Percentiles rank a stretch among this genome's conserved stretches.
Conservation (phyloP, 495 filamentous ascomycete genomes). For the Venustampulla echinocandica region DNA sequence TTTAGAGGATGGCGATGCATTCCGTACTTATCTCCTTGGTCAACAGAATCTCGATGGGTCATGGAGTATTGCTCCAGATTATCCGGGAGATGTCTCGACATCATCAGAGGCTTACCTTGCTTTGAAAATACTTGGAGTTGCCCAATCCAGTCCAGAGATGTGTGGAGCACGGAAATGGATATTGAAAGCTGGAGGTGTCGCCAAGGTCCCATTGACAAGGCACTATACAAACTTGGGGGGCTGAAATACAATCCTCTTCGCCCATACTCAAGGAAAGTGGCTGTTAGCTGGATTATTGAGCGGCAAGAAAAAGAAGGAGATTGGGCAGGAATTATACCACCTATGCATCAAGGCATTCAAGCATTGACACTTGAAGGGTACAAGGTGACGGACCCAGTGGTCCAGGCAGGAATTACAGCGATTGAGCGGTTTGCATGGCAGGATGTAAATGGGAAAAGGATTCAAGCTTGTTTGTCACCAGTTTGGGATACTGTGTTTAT, state of each 20-base stretch:
- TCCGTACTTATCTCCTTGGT: background rate
- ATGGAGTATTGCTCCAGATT: conserved; percentile 30
- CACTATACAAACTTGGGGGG: background rate
- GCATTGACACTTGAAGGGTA: conserved; percentile 29
- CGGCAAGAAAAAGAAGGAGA: conserved; percentile 27
- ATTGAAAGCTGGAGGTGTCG: conserved; percentile 29
- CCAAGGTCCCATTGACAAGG: conserved; percentile 23
- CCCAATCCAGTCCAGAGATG: conserved; percentile 21
- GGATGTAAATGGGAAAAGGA: conserved; percentile 20
- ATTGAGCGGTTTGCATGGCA: conserved; percentile 26
- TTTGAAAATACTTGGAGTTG: conserved; percentile 30
- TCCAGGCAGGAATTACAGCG: conserved; percentile 17
- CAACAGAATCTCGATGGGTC: conserved; percentile 28
- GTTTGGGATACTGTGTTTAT: conserved; percentile 34
- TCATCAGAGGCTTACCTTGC: conserved; percentile 35
- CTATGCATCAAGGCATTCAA: conserved; percentile 24
- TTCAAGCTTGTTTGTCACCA: conserved; percentile 25
- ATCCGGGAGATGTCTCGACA: conserved; percentile 31
- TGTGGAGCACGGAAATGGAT: conserved; percentile 25
- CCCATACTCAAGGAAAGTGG: conserved; percentile 11
- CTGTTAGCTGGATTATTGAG: conserved; percentile 27
- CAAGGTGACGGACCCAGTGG: background rate
- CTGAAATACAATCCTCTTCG: conserved; percentile 11
- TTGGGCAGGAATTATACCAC: conserved; percentile 28
- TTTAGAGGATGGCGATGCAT: background rate